Percentiles rank a stretch among this genome's conserved stretches.
These are phyloP conservation scores for Ulvella scutata DNA, from an alignment of 139 green algal species.

Conservation along the genomic window DNA sequence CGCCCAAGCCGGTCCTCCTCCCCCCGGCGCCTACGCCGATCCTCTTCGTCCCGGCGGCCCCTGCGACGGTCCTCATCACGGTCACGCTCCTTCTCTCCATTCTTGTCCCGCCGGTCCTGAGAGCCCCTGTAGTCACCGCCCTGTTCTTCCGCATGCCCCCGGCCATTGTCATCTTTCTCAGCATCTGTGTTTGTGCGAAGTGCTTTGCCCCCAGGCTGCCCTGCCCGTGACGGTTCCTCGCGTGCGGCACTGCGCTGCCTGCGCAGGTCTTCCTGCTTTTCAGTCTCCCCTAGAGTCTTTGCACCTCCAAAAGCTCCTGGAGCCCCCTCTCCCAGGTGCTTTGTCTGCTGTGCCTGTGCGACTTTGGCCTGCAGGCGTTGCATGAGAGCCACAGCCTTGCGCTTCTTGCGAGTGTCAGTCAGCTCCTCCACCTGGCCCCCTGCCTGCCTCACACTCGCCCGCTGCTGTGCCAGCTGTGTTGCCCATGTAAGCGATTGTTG, in stretches of 20 bases:
- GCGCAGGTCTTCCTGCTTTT: not conserved
- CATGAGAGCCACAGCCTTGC: not conserved
- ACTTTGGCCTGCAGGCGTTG: not conserved
- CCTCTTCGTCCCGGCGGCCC: not conserved
- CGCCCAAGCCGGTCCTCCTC: not conserved
- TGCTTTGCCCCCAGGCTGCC: not conserved
- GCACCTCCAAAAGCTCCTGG: too few relatives aligned
- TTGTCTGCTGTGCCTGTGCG: too few relatives aligned
- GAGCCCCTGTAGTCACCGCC: not conserved
- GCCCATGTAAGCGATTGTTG: not conserved
- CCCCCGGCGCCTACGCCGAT: not conserved
- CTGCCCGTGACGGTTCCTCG: not conserved
- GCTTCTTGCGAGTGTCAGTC: not conserved
- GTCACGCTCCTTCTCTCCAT: not conserved
- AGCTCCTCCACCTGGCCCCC: not conserved
- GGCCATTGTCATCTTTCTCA: too few relatives aligned
- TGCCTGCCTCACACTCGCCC: not conserved
- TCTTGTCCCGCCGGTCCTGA: not conserved
- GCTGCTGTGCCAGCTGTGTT: not conserved
- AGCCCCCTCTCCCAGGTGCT: too few relatives aligned
- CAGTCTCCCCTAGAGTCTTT: too few relatives aligned
- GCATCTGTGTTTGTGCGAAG: too few relatives aligned
- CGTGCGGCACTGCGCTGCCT: not conserved
- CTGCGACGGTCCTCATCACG: not conserved
- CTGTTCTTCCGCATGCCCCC: not conserved